These are phyloP conservation scores for Sporormia fimetaria DNA, from an alignment of 495 filamentous ascomycete species.

Conservation along the genomic window DNA sequence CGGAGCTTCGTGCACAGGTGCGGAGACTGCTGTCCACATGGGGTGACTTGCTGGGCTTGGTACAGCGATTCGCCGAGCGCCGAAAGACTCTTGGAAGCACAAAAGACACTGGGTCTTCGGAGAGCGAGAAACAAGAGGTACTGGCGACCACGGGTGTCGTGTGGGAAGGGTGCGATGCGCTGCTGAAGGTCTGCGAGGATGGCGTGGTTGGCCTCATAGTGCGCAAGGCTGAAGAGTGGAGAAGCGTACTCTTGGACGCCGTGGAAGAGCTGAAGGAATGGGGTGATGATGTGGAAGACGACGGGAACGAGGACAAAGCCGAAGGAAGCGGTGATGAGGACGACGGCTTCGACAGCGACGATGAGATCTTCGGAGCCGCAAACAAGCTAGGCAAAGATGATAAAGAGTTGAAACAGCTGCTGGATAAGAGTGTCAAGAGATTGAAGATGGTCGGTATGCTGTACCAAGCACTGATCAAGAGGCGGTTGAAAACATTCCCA, in stretches of 20 bases:
- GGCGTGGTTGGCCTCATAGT: conserved; percentile 45
- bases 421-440: conserved; percentile 45
- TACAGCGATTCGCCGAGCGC: conserved; percentile 26
- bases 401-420: conserved; percentile 43
- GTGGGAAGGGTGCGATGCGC: conserved; percentile 62
- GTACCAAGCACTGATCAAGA: conserved; percentile 50
- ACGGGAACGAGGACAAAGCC: conserved; percentile 47
- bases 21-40: conserved; percentile 36
- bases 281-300: conserved; percentile 44
- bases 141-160: conserved; percentile 48
- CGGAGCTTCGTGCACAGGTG: conserved; percentile 37
- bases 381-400: conserved; percentile 44
- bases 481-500: conserved; percentile 46
- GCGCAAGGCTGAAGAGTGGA: conserved; percentile 39
- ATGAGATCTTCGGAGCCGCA: conserved; percentile 43
- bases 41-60: conserved; percentile 30
- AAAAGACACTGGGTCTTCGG: conserved; percentile 22
- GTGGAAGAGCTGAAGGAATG: conserved; percentile 76
- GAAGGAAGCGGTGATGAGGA: conserved; percentile 32
- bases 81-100: conserved; percentile 27
- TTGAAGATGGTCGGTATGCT: conserved; percentile 47
- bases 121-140: conserved; percentile 37
- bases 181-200: conserved; percentile 48
- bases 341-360: conserved; percentile 19
- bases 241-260: conserved; percentile 65